Evolutionary conservation across 176 grass and related monocot species (phyloP).

Genomic region (Aegilops bicornis): DNA sequence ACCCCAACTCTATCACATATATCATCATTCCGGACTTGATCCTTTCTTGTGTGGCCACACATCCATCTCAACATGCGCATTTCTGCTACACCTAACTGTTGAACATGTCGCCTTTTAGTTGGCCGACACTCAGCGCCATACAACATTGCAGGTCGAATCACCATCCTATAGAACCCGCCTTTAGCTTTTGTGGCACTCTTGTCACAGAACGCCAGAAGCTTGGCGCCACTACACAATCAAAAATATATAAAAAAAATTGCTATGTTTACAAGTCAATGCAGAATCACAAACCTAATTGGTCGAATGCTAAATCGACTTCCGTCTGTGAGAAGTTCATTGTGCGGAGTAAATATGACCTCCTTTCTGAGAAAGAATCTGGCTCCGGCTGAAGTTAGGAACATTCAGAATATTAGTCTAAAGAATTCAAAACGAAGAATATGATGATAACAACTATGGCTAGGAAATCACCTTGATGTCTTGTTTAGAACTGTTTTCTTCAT

Average conservation of each 20-base stretch:
- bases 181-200: too few relatives aligned
- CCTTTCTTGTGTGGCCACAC: too few relatives aligned
- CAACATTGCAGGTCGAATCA: too few relatives aligned
- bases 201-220: too few relatives aligned
- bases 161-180: too few relatives aligned
- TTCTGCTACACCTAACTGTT: too few relatives aligned
- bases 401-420: conserved; percentile 1
- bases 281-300: conserved; percentile 60
- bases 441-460: neutral
- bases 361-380: conserved; percentile 48
- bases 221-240: neutral
- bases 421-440: conserved; percentile 8
- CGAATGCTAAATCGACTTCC: conserved; percentile 76
- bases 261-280: conserved; percentile 6
- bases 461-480: conserved; percentile 53
- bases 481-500: conserved; percentile 51
- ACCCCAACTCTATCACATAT: too few relatives aligned
- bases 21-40: too few relatives aligned
- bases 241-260: conserved; percentile 3
- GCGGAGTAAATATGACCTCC: conserved; percentile 64
- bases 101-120: too few relatives aligned
- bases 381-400: conserved; percentile 39
- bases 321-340: conserved; percentile 74
- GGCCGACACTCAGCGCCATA: too few relatives aligned
- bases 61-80: too few relatives aligned